Percentiles rank a stretch among this genome's conserved stretches.
Conservation (phyloP, 108 stramenopile species). For the Epithemia pelagica region DNA sequence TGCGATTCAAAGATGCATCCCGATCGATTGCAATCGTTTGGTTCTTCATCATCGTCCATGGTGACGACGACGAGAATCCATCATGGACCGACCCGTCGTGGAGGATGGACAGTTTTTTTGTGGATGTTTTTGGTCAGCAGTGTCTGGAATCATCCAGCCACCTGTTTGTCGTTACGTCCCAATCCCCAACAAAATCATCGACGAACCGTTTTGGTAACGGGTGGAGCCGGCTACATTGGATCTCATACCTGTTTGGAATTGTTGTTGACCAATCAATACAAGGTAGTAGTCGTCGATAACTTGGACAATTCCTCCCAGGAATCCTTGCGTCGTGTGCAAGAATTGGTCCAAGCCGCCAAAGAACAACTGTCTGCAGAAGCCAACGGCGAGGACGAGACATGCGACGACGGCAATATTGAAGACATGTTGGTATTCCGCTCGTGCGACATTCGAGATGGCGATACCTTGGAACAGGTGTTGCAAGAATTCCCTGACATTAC, state of each 20-base stretch:
- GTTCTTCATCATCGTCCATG: too few species aligned
- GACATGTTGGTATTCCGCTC: conserved; percentile 66
- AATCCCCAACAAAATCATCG: conserved; percentile 11
- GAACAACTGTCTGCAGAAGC: background rate
- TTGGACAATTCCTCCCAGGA: conserved; percentile 88
- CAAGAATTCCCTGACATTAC: conserved; percentile 80
- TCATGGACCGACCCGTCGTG: too few species aligned
- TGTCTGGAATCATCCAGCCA: too few species aligned
- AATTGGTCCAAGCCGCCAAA: conserved; percentile 43
- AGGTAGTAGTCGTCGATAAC: conserved; percentile 91
- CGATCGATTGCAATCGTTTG: too few species aligned
- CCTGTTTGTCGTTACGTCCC: background rate
- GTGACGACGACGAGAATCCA: too few species aligned
- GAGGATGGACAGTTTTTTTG: too few species aligned
- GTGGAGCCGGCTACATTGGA: conserved; percentile 99
- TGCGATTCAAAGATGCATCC: too few species aligned
- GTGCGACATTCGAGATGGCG: conserved; percentile 66
- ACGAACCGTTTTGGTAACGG: conserved; percentile 91
- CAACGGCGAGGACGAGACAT: background rate
- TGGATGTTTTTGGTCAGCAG: too few species aligned
- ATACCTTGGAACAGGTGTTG: conserved; percentile 37
- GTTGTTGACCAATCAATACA: conserved; percentile 53
- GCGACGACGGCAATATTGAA: conserved; percentile 3
- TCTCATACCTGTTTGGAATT: conserved; percentile 96
- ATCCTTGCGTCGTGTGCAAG: conserved; percentile 75